These are phyloP conservation scores for Naematelia encephala DNA, from an alignment of 768 basidiomycete genomes.

Conservation along the genomic window DNA sequence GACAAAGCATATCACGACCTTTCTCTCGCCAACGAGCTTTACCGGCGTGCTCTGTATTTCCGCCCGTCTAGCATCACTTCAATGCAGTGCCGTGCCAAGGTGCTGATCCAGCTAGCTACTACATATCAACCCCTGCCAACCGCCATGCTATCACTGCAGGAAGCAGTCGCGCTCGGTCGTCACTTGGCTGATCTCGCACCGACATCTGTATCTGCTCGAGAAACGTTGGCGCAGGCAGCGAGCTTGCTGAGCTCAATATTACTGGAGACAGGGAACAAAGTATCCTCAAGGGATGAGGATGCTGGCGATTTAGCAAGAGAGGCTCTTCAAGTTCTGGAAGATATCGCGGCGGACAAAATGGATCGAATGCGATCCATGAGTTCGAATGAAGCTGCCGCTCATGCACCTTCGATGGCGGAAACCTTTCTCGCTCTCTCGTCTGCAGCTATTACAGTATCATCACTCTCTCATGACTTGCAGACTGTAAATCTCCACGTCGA, in stretches of 20 bases:
- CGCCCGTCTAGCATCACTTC: constrained; percentile 33
- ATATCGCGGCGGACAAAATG: constrained; percentile 42
- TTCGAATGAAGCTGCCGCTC: constrained; percentile 23
- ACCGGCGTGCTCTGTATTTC: constrained; percentile 30
- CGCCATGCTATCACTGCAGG: constrained; percentile 30
- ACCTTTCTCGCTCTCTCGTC: constrained; percentile 40
- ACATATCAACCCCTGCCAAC: constrained; percentile 39
- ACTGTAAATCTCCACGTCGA: constrained; percentile 42
- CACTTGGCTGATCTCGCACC: constrained; percentile 35
- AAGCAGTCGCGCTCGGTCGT: constrained; percentile 28
- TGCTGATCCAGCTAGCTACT: constrained; percentile 40
- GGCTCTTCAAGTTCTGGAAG: constrained; percentile 39
- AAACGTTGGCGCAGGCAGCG: constrained; percentile 40
- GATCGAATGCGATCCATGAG: constrained; percentile 29
- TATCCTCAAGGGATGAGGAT: constrained; percentile 19
- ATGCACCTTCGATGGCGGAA: constrained; percentile 38
- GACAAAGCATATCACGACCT: constrained; percentile 49
- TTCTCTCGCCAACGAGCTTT: constrained; percentile 44
- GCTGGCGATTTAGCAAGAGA: constrained; percentile 32
- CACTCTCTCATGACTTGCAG: constrained; percentile 27
- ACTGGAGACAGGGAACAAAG: constrained; percentile 9
- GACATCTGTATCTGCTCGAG: constrained; percentile 30
- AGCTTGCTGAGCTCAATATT: constrained; percentile 33
- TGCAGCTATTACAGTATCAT: constrained; percentile 37
- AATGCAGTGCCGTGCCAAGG: constrained; percentile 37